Conservation (phyloP, 768 basidiomycete genomes). For the Tephrocybe rancida region DNA sequence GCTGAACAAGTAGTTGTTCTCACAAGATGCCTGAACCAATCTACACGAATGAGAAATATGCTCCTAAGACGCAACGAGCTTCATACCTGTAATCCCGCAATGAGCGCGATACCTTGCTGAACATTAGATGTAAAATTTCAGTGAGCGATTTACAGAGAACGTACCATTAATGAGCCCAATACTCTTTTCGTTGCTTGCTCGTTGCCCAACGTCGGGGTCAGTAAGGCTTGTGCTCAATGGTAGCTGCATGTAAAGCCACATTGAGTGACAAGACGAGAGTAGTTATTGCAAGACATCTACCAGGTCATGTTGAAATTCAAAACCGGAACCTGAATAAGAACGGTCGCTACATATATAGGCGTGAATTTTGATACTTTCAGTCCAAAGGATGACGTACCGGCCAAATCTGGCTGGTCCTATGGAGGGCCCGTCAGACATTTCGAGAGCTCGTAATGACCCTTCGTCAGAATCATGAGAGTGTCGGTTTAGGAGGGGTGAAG, state of each 20-base stretch:
- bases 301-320: constrained; percentile 78
- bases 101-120: constrained; percentile 74
- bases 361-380: not conserved
- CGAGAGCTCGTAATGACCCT: constrained; percentile 77
- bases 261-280: not conserved
- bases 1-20: constrained; percentile 21
- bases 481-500: constrained; percentile 36
- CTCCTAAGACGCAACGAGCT: not conserved
- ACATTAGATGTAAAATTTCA: constrained; percentile 1
- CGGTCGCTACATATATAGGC: constrained; percentile 37
- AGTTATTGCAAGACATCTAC: constrained; percentile 20
- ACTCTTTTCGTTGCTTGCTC: constrained; percentile 64
- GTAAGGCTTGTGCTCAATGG: constrained; percentile 79
- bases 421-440: constrained; percentile 68
- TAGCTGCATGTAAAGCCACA: constrained; percentile 33
- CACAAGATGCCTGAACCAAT: constrained; percentile 96
- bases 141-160: constrained; percentile 20
- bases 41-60: constrained; percentile 31
- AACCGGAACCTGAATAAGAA: constrained; percentile 73
- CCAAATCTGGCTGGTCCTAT: constrained; percentile 30
- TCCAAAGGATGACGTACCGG: constrained; percentile 30
- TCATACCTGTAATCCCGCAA: constrained; percentile 78
- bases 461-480: constrained; percentile 60
- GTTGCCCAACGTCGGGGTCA: constrained; percentile 56
- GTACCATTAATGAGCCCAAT: constrained; percentile 78